Conservation (phyloP, 2,329 filamentous ascomycete genomes). For the Fusarium piperis region DNA sequence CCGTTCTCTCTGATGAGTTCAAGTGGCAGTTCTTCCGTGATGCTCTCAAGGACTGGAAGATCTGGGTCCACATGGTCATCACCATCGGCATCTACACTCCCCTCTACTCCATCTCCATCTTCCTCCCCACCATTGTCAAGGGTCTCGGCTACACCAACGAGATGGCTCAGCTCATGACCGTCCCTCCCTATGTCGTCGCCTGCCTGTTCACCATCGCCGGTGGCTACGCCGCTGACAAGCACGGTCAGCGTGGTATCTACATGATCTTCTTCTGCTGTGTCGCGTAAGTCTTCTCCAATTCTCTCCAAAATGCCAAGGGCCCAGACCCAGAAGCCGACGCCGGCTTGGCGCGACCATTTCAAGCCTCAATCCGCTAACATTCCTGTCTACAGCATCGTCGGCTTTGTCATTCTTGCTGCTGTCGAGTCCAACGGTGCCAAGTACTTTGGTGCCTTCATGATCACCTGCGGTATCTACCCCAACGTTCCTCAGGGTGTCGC, state of each 20-base stretch:
- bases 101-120: slow-evolving; percentile 51
- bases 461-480: slow-evolving; percentile 56
- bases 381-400: slow-evolving; percentile 40
- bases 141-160: slow-evolving; percentile 50
- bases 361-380: slow-evolving; percentile 18
- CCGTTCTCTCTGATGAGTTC: slow-evolving; percentile 64
- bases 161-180: slow-evolving; percentile 51
- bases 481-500: slow-evolving; percentile 65
- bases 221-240: slow-evolving; percentile 56
- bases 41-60: slow-evolving; percentile 68
- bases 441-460: slow-evolving; percentile 60
- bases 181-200: slow-evolving; percentile 51
- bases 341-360: slow-evolving; percentile 11
- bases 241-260: slow-evolving; percentile 50
- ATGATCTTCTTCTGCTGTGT: slow-evolving; percentile 50
- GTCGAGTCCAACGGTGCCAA: slow-evolving; percentile 52
- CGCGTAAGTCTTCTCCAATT: slow-evolving; percentile 43
- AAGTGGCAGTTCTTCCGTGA: slow-evolving; percentile 63
- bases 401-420: slow-evolving; percentile 47
- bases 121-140: slow-evolving; percentile 51
- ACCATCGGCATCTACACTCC: slow-evolving; percentile 66
- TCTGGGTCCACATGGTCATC: slow-evolving; percentile 65
- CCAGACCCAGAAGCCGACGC: slow-evolving; percentile 4
- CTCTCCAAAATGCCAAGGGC: slow-evolving; percentile 6
- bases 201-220: slow-evolving; percentile 49